Base-by-base conservation (phyloP, 2,329 filamentous ascomycete genomes). In the Penicillium sp. region DNA sequence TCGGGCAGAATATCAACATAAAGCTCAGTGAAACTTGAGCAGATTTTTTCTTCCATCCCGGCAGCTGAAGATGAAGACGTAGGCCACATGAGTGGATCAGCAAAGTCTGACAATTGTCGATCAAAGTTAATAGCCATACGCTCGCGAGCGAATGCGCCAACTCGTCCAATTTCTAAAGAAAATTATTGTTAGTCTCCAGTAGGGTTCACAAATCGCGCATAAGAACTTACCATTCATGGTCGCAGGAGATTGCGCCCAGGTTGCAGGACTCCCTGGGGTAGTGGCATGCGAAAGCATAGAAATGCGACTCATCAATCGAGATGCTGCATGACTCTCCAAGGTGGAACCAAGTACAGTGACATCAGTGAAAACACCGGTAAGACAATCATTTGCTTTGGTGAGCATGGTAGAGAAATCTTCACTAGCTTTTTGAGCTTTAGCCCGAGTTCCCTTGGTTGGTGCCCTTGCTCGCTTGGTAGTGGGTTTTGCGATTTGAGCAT, bases 1-100 rank as follows among this genome's bases (percentile, higher is more conserved):
- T 81, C 77, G 0, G 95, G 96, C 6, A 99, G 86, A 49, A 93
- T 89, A 68, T 97, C 90, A 50, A 97, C 82, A 65, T 92, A 96
- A 46, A 93, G 85, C 61, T 83, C 82, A 70, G 93, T 90, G 67
- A 96, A 96, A 26, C 81, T 80, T 44, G 79, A 75, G 66, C 87
- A 82, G 61, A 88, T 82, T 10, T 66, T 58, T 26, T 57, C 61
- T 2, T 66, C 62, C 10, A 66, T 50, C 26, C 66, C 61, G 3
- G 57, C 50, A 3, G 57, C 52, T 2, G 65, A 56, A 10, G 54
- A 51, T n/a, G 68, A 65, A 3, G 67, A 57, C 3, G 69, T 64
- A 8, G 83, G 82, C 83, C 83, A 85, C 49, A 73, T 69, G 21
- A 82, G 67, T 9, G 77, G 76, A 19, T 81, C 77, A n/a, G 78